Conservation (phyloP, 2,329 filamentous ascomycete genomes). For the Pyricularia grisea region DNA sequence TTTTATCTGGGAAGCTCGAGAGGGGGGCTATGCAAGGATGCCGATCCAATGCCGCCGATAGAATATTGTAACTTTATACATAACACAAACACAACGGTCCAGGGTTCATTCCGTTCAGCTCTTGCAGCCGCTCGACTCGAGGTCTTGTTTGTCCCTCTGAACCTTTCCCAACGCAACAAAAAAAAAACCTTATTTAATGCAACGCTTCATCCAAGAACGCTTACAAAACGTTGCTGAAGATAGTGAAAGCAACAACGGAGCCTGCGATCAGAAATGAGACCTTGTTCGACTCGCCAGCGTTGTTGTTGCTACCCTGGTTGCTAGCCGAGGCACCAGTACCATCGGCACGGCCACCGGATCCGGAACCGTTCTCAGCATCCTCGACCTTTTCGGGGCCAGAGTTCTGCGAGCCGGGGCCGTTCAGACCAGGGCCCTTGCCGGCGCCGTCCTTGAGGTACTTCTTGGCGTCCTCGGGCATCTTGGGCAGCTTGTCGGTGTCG, state of each 20-base stretch:
- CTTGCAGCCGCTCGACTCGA: not conserved
- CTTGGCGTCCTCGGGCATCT: conserved; percentile 38
- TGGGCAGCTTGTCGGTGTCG: conserved; percentile 36
- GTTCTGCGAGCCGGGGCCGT: conserved; percentile 44
- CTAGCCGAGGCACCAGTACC: conserved; percentile 20
- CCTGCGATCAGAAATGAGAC: conserved; percentile 24
- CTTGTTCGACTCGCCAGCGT: conserved; percentile 18
- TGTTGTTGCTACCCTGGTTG: conserved; percentile 23
- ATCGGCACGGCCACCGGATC: conserved; percentile 23
- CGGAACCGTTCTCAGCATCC: conserved; percentile 27
- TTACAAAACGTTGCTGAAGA: conserved; percentile 30
- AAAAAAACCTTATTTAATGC: not conserved
- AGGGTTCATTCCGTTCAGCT: not conserved
- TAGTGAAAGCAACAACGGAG: conserved; percentile 21
- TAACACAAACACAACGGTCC: not conserved
- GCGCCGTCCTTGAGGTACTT: conserved; percentile 46
- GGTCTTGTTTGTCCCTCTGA: not conserved
- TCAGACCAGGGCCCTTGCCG: conserved; percentile 42
- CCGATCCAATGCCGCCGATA: not conserved
- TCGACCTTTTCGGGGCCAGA: conserved; percentile 36
- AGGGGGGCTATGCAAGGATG: not conserved
- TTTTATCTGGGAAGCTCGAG: not conserved
- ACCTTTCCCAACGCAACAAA: not conserved
- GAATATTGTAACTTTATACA: not conserved
- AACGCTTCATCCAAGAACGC: not conserved